Conservation (phyloP, 2,329 filamentous ascomycete species). For the Blumeria graminis region DNA sequence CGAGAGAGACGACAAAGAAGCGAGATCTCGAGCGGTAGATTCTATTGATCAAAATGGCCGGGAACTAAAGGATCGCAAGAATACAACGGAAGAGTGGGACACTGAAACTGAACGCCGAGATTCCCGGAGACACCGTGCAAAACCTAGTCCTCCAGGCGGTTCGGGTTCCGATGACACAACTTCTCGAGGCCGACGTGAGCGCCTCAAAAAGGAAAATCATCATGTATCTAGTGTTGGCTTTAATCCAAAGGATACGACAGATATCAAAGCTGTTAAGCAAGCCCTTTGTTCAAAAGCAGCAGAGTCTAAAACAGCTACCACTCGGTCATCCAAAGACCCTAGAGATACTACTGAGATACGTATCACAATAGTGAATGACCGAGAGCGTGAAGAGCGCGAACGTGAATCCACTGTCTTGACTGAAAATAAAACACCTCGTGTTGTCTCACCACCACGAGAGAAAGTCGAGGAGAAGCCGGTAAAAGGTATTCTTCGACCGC, state of each 20-base stretch:
- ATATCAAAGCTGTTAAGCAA: constrained; percentile 14
- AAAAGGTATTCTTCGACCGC: constrained; percentile 68
- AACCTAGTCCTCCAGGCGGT: constrained; percentile 8
- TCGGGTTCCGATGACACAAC: constrained; percentile 10
- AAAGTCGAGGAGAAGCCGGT: constrained; percentile 42
- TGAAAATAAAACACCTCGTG: constrained; percentile 18
- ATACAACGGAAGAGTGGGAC: constrained; percentile 12
- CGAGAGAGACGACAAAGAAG: constrained; percentile 1
- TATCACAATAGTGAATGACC: constrained; percentile 1
- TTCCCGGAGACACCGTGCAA: constrained; percentile 4
- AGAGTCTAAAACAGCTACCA: constrained; percentile 4
- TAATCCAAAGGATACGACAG: constrained; percentile 15
- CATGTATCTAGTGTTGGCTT: constrained; percentile 8
- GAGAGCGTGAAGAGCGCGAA: constrained; percentile 11
- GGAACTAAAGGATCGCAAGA: constrained; percentile 24
- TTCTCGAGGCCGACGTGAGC: constrained; percentile 5
- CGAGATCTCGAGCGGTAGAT: background rate
- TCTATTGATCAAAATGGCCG: constrained; percentile 14
- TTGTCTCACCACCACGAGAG: constrained; percentile 47
- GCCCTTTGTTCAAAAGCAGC: constrained; percentile 7
- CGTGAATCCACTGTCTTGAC: constrained; percentile 7
- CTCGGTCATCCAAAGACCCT: constrained; percentile 6
- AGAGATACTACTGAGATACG: constrained; percentile 9
- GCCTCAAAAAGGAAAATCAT: constrained; percentile 4
- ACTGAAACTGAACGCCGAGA: constrained; percentile 5